Evolutionary conservation across 177 flowering plant species (phyloP).

Genomic region (Vitis hybrid): DNA sequence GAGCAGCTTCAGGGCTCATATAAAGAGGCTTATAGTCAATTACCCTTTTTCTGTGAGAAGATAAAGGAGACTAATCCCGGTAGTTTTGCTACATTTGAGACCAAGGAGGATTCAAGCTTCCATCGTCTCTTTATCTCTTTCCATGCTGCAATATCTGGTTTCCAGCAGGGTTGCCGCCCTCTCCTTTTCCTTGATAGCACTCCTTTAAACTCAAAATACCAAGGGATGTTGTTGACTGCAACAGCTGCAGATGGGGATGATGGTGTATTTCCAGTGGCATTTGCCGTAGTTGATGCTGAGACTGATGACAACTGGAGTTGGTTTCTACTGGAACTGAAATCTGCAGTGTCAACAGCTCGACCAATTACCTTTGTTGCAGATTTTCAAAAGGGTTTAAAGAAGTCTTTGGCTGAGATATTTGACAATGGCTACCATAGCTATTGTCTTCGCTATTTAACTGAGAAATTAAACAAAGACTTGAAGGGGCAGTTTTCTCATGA

Average conservation of each 20-base stretch:
- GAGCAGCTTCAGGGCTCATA: constrained; percentile 71
- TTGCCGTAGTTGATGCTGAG: constrained; percentile 59
- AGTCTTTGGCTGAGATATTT: constrained; percentile 39
- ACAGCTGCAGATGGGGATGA: constrained; percentile 55
- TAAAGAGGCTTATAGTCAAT: constrained; percentile 51
- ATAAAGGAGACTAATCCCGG: constrained; percentile 63
- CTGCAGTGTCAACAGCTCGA: constrained; percentile 30
- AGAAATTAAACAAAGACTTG: constrained; percentile 50
- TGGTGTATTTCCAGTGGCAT: constrained; percentile 54
- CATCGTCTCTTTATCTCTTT: constrained; percentile 53
- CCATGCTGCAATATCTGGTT: constrained; percentile 51
- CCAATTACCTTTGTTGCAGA: constrained; percentile 56
- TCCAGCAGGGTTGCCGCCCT: constrained; percentile 53
- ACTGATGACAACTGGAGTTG: constrained; percentile 58
- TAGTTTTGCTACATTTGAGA: constrained; percentile 47
- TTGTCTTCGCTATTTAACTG: constrained; percentile 46
- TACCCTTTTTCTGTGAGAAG: constrained; percentile 57
- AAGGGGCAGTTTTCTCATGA: constrained; percentile 65
- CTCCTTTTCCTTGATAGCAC: constrained; percentile 53
- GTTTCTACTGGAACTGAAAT: constrained; percentile 48
- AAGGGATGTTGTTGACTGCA: constrained; percentile 46
- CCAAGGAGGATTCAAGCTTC: constrained; percentile 61
- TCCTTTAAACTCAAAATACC: constrained; percentile 55
- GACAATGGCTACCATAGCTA: constrained; percentile 37
- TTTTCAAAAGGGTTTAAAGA: constrained; percentile 45